Evolutionary conservation across 2,329 filamentous ascomycete genomes (phyloP), one percentile per base, ranked within the genome.

Genomic region (Phialophora expanda): DNA sequence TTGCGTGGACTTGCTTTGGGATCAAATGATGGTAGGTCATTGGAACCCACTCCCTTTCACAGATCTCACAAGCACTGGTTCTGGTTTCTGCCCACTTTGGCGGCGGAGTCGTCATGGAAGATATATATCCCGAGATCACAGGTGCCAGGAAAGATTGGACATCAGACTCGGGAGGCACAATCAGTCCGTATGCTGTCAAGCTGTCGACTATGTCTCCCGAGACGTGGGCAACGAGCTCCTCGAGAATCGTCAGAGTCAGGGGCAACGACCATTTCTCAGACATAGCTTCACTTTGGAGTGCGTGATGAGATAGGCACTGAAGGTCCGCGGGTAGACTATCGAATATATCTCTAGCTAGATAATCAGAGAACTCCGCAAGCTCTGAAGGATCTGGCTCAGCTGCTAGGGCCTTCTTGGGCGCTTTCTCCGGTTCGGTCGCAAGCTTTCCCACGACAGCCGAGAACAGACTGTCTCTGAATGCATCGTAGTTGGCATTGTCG

Each of bases 1-100:
- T 92, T 7, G 85, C 87, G 77, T 96, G 92, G 66, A 92, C 88
- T 51, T 86, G 85, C 48, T 87, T 85, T n/a, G 92, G 92, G 61
- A 96, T 93, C 51, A 96, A 80, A 78, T 96, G 92, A 75, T 96
- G 92, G 75, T 95, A 96, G 0, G 89, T 91, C 67, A 95, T 78
- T 8, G 87, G 86, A 24, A 95, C 86, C 86, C 90, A 92, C 68
- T 87, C 85, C 0, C 92, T 83, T 1, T 82, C 85, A 76, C 92
- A 96, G 26, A 96, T 85, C 79, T 96, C 92, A 77, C 92, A 96
- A 4, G 81, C 83, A 3, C 78, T 75, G 0, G 81, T 78, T 26
- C 85, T 84, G 1, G 89, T 90, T 0, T 82, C 79, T 0, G 80
- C 78, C 73, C 89, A 89, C 7, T 87, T 81, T 0, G 90, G 89